Conservation (phyloP, 345 rosid genomes). For the Dipteronia sinensis region DNA sequence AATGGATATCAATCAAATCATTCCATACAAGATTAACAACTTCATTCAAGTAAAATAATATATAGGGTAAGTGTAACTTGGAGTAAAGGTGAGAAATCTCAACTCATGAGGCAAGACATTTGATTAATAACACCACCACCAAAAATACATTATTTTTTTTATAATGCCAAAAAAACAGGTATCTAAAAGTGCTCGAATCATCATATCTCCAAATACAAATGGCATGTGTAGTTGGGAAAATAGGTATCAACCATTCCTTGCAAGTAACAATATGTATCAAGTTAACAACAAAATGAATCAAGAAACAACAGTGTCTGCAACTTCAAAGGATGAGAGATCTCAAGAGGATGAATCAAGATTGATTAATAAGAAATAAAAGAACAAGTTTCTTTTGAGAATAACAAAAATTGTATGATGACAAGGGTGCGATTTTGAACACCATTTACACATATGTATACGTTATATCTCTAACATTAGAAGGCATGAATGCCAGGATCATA, state of each 20-base stretch:
- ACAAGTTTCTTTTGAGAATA: background rate
- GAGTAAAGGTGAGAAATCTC: too few species aligned
- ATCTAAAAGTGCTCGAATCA: background rate
- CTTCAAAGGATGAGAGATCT: background rate
- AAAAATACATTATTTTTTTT: too few species aligned
- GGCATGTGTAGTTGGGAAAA: background rate
- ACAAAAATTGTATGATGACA: conserved; percentile 14
- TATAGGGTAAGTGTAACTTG: too few species aligned
- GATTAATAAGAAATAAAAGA: conserved; percentile 3
- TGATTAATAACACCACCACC: too few species aligned
- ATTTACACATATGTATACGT: conserved; percentile 48
- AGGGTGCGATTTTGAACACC: conserved; percentile 12
- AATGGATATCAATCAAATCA: background rate
- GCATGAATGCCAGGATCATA: conserved; percentile 74
- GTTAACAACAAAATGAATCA: background rate
- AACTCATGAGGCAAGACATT: too few species aligned
- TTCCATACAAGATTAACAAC: background rate
- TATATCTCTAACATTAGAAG: conserved; percentile 50
- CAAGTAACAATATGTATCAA: too few species aligned
- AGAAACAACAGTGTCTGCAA: background rate
- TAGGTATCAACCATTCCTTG: too few species aligned
- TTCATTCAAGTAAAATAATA: background rate
- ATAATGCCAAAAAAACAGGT: background rate
- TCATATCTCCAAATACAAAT: background rate
- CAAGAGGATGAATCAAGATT: background rate